phyloP scores from a whole-genome alignment of 257 asterid species.

The Galeopsis tetrahit region DNA sequence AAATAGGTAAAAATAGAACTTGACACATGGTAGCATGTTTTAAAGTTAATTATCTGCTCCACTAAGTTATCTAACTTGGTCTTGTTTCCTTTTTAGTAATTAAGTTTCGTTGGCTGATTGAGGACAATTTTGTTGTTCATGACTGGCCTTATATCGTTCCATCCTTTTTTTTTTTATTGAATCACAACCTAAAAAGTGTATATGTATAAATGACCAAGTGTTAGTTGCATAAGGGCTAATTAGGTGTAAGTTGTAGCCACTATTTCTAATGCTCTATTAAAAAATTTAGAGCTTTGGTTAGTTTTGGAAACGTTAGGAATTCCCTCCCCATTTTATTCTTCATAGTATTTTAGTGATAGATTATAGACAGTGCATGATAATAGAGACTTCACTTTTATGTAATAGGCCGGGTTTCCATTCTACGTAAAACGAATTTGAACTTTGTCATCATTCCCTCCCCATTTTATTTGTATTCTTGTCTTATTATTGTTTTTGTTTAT shows the following conservation, averaged over 20 bases:
- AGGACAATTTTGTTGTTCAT: conserved; percentile 13
- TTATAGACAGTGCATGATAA: no score
- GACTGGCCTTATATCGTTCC: conserved; percentile 1
- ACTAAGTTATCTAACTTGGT: background rate
- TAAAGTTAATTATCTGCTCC: background rate
- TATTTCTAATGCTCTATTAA: no score
- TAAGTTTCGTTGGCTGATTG: conserved; percentile 8
- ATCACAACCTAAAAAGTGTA: background rate
- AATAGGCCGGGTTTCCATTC: no score
- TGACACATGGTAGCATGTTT: conserved; percentile 1
- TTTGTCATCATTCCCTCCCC: no score
- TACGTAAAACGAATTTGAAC: no score
- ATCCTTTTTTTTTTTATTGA: conserved; percentile 7
- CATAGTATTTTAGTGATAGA: no score
- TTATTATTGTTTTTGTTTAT: background rate
- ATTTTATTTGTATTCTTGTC: no score
- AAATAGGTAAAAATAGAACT: background rate
- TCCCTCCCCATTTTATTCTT: no score
- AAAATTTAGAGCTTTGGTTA: no score
- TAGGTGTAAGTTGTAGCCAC: no score
- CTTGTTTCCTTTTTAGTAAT: conserved; percentile 1
- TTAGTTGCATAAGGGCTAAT: background rate
- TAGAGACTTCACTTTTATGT: no score
- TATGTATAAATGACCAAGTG: background rate
- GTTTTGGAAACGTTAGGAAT: no score